phyloP scores from a whole-genome alignment of 805 yeast genomes.

The Zygoascus tannicola region DNA sequence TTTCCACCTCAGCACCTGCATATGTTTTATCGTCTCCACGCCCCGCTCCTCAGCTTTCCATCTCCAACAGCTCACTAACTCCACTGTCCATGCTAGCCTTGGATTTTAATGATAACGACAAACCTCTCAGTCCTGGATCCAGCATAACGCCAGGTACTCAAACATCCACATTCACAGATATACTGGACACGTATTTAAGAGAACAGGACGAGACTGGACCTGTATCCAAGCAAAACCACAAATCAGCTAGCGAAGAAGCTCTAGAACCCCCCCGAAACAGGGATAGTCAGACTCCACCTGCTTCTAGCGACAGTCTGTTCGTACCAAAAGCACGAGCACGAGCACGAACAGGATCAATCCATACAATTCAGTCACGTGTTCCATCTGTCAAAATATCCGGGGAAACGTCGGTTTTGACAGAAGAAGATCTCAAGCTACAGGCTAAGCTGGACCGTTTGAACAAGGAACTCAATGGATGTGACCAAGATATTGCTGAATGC shows the following conservation, averaged over 20 bases:
- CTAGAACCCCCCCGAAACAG: too few relatives aligned
- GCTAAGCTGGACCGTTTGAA: conserved; percentile 7
- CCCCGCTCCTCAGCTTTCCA: not conserved
- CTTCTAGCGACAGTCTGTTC: not conserved
- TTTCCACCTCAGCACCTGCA: not conserved
- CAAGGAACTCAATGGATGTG: conserved; percentile 2
- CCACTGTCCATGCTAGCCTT: not conserved
- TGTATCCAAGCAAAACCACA: not conserved
- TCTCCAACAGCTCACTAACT: not conserved
- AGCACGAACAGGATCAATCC: not conserved
- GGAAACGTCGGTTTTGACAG: not conserved
- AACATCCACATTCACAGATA: conserved; percentile 1
- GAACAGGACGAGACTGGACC: not conserved
- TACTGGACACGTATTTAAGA: not conserved
- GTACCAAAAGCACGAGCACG: not conserved
- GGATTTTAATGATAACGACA: not conserved
- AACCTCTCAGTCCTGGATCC: not conserved
- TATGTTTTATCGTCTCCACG: not conserved
- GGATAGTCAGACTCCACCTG: not conserved
- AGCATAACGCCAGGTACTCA: not conserved
- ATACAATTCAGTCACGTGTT: not conserved
- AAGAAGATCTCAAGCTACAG: not conserved
- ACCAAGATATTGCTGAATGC: not conserved
- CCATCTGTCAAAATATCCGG: not conserved
- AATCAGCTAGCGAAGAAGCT: not conserved